Base-by-base conservation (phyloP, 2,329 filamentous ascomycete genomes). In the Ceratocystis papillata region DNA sequence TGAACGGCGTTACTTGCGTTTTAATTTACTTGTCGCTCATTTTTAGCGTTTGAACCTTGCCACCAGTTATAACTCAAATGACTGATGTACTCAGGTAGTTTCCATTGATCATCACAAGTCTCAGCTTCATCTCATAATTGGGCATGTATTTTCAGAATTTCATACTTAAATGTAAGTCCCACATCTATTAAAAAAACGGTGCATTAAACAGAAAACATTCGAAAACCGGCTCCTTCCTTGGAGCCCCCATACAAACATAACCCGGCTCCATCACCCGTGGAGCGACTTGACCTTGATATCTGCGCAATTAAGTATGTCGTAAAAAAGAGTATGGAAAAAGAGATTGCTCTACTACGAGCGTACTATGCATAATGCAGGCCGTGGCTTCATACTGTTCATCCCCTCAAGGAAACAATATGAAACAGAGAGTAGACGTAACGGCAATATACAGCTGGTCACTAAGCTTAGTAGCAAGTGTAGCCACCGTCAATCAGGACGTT, bases 401-500 rank as follows among this genome's bases (percentile, higher is more conserved):
- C 28, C 4, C 55, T 37, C 15, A n/a, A 30, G 55, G 2, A 30
- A n/a, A 30, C 62, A 37, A 20, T 33, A 53, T 10, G 28, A 61
- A 62, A 62, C 37, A 59, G n/a, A 55, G 30, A 61, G 62, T 57
- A 64, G 22, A 25, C 61, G 41, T 37, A 45, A 25, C 41, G 53
- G 46, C 33, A 28, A 22, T 3, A 33, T 8, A 37, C 15, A 10
- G 6, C 1, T 57, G n/a, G 8, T 53, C 22, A 37, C 25, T 20
- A 20, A 46, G 68, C 71, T 77, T 78, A 83, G 75, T 81, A 85
- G 71, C 83, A 80, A 57, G 83, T 85, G 78, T 87, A 87, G 62
- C 85, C 85, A 71, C 85, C 86, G 72, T 89, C 87, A 69, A 88
- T 87, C 73, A 86, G 77, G 75, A 86, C 81, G 78, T 90, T 88